Base-by-base conservation (phyloP, 805 yeast genomes). In the Metschnikowia continentalis region DNA sequence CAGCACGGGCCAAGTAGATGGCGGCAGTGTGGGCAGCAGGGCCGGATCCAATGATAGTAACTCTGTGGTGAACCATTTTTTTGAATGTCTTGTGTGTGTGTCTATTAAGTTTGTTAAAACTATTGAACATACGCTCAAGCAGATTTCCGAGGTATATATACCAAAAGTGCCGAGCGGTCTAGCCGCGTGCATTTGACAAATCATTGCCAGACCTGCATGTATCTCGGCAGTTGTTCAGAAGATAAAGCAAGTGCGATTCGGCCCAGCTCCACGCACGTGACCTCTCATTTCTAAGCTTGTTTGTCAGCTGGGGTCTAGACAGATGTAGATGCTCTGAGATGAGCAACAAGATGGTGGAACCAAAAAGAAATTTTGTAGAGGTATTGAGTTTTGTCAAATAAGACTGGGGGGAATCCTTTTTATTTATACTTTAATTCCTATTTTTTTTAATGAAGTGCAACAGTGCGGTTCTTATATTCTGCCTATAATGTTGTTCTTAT, bases 1-100 rank as follows among this genome's bases (percentile, higher is more conserved):
- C 99, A 40, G 99, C 99, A 72, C 99, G 86, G 32, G 98, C 86
- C 49, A 94, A 78, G 72, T 94, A 94, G 70, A 94, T 89, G 58
- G 99, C 99, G 47, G 99, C 99, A 41, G 99, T 94, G 79, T 94
- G 97, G 50, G 97, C 99, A 51, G 99, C 99, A 51, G 99, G 99
- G 62, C 99, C 99, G 49, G 97, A 91, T 42, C 99, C 98, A 54
- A 89, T 84, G 63, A 89, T 86, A 32, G 94, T 88, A 54, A 88
- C 95, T 76, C 78, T 82, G 74, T 88, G 82, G 70, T 88, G 95
- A 63, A 80, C 86, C 91, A 86, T 86, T 80, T 79, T 81, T 7
- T 50, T 32, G 32, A 46, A 42, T 48, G 37, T 48, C 39, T 32
- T 42, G 46, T 23, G 33, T 15, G 42, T 42, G 36, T 33, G 46